Percentiles rank a stretch among this genome's conserved stretches.
Conservation (phyloP, 2,329 filamentous ascomycete species). For the Colletotrichum higginsianum region DNA sequence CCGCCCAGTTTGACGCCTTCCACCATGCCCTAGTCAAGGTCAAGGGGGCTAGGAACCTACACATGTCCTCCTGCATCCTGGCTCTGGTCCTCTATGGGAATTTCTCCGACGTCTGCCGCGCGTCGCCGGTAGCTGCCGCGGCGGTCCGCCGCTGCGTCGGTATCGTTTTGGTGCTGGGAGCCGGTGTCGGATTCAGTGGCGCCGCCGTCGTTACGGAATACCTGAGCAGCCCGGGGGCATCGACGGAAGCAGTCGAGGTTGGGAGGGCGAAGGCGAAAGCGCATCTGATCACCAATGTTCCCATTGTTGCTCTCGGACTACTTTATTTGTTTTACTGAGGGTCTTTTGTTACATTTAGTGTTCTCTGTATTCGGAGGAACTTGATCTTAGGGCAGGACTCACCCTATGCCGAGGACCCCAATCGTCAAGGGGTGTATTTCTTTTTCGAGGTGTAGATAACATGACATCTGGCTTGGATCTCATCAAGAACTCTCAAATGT, state of each 20-base stretch:
- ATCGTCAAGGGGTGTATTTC: no score
- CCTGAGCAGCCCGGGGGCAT: slow-evolving; percentile 9
- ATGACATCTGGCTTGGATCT: no score
- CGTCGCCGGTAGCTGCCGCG: slow-evolving; percentile 20
- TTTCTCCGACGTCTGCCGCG: slow-evolving; percentile 28
- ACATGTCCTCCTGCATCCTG: slow-evolving; percentile 36
- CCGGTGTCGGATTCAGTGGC: slow-evolving; percentile 32
- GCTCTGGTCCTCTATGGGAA: slow-evolving; percentile 28
- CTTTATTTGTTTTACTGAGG: slow-evolving; percentile 14
- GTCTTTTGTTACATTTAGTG: fast-evolving
- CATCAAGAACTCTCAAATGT: no score
- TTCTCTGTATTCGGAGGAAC: fast-evolving
- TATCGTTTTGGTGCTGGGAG: slow-evolving; percentile 30
- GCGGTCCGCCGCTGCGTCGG: slow-evolving; percentile 34
- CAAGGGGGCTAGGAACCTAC: slow-evolving; percentile 38
- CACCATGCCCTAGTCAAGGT: slow-evolving; percentile 38
- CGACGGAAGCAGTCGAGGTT: slow-evolving; percentile 17
- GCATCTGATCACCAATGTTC: slow-evolving; percentile 28
- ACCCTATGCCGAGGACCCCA: fast-evolving
- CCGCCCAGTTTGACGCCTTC: slow-evolving; percentile 36
- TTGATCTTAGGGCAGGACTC: fast-evolving
- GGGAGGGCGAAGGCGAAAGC: slow-evolving; percentile 29
- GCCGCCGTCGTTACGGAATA: slow-evolving; percentile 30
- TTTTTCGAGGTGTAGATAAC: no score
- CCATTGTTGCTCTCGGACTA: slow-evolving; percentile 31